Evolutionary conservation across 2,329 filamentous ascomycete species (phyloP), one percentile per base, ranked within the genome.

Genomic region (Pestalotiopsis sp.): DNA sequence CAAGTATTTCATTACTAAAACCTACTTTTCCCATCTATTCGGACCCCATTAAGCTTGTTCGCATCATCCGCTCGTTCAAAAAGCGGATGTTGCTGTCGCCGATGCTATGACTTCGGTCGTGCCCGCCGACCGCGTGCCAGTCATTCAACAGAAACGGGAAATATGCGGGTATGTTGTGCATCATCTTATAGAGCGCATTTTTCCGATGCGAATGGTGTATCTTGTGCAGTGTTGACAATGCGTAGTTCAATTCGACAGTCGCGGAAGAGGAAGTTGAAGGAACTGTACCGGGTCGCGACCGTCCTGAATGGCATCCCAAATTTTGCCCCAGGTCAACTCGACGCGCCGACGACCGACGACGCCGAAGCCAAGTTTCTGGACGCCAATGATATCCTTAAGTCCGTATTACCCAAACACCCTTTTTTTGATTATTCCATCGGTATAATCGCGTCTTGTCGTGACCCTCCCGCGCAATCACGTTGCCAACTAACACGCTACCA

Each of bases 251-350:
- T 92, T 87, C 89, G 92, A 86, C 88, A 87, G 82, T 93, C 92
- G 87, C 92, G 93, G 83, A 96, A 97, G 89, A 91, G 93, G 82
- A 97, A 97, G 87, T 88, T 97, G 80, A 91, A 92, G 80, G 92
- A 96, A 84, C 88, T 97, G 76, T 97, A 92, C 85, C 87, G 88
- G 75, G 89, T 93, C 87, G 91, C 93, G 85, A 92, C 92, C 80
- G 89, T 91, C 81, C 82, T 86, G 78, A 85, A 89, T 81, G 83
- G 84, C 80, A 84, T 90, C 75, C 88, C 89, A 76, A 86, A 87
- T 78, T 82, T 85, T 80, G 83, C 85, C 79, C 84, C 88, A 78
- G 83, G 84, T 75, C 85, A 87, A 73, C 81, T 83, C 73, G 87
- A 90, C 85, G 85, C 85, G 83, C 84, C 83, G 69, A 82, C 85